Percentiles rank a stretch among this genome's conserved stretches.
These are phyloP conservation scores for Magnaporthiopsis rhizophila DNA, from an alignment of 2,329 filamentous ascomycete species.

Conservation along the genomic window DNA sequence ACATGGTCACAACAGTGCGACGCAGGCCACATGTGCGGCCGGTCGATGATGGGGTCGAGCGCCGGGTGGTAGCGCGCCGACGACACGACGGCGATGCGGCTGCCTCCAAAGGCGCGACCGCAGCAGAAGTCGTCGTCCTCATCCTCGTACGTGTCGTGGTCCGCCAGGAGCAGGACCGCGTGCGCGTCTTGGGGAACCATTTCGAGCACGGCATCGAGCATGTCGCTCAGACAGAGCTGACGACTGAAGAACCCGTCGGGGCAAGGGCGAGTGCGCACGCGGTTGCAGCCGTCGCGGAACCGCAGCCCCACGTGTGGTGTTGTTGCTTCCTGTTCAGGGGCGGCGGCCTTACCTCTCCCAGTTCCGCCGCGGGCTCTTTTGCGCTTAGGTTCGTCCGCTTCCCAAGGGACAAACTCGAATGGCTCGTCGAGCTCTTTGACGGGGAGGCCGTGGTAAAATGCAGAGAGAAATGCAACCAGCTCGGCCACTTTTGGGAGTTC, in stretches of 20 bases:
- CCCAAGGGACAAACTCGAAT: slow-evolving; percentile 43
- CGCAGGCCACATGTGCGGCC: slow-evolving; percentile 54
- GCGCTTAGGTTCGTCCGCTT: slow-evolving; percentile 15
- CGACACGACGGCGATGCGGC: slow-evolving; percentile 53
- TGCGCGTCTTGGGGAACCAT: slow-evolving; percentile 51
- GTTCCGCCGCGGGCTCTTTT: slow-evolving; percentile 17
- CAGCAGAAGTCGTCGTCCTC: slow-evolving; percentile 61
- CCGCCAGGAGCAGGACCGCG: slow-evolving; percentile 45
- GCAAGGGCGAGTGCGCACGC: slow-evolving; percentile 42
- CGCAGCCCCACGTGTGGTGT: slow-evolving; percentile 34
- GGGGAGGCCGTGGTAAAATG: slow-evolving; percentile 45
- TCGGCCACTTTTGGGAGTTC: slow-evolving; percentile 20
- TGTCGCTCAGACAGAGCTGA: slow-evolving; percentile 53
- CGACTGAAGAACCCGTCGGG: slow-evolving; percentile 36
- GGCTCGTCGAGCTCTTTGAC: slow-evolving; percentile 33
- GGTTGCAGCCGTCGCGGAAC: slow-evolving; percentile 27
- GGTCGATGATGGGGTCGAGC: slow-evolving; percentile 33
- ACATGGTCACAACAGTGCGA: slow-evolving; percentile 51
- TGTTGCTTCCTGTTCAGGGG: not conserved
- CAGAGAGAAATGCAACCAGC: slow-evolving; percentile 28
- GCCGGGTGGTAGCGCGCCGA: slow-evolving; percentile 52
- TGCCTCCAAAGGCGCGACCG: slow-evolving; percentile 57
- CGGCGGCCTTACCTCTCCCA: not conserved
- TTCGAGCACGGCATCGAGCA: slow-evolving; percentile 47
- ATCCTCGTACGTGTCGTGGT: slow-evolving; percentile 58